These are phyloP conservation scores for Aspergillus quadrilineatus DNA, from an alignment of 2,329 filamentous ascomycete genomes.

Conservation along the genomic window DNA sequence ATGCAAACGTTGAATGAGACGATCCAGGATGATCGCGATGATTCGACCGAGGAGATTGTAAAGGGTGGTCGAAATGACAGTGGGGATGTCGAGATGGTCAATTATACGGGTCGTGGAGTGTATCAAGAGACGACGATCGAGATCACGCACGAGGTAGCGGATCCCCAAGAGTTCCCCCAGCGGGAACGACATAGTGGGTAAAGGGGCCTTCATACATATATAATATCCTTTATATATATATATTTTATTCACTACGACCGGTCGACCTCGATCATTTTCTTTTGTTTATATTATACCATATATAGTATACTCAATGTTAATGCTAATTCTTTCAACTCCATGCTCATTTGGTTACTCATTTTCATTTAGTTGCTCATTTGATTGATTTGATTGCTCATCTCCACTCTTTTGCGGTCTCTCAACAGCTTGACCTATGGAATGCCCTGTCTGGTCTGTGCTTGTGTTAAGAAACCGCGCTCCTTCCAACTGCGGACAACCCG, in stretches of 20 bases:
- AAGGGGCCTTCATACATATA: background rate
- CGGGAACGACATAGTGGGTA: background rate
- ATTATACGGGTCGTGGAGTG: conserved; percentile 37
- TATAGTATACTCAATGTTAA: too few relatives aligned
- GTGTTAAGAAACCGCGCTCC: background rate
- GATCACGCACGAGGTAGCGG: conserved; percentile 34
- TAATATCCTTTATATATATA: too few relatives aligned
- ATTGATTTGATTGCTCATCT: too few relatives aligned
- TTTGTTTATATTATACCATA: too few relatives aligned
- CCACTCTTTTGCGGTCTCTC: too few relatives aligned
- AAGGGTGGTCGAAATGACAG: conserved; percentile 14
- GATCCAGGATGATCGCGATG: conserved; percentile 34
- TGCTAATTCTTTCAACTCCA: too few relatives aligned
- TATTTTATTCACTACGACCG: too few relatives aligned
- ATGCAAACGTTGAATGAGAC: conserved; percentile 20
- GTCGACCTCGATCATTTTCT: too few relatives aligned
- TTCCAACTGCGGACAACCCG: conserved; percentile 17
- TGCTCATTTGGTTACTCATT: too few relatives aligned
- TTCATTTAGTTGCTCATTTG: too few relatives aligned
- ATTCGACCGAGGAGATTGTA: conserved; percentile 47
- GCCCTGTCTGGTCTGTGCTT: too few relatives aligned
- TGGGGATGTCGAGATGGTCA: conserved; percentile 29
- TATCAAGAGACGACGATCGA: conserved; percentile 46
- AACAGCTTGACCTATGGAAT: too few relatives aligned
- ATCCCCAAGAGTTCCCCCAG: background rate